These are phyloP conservation scores for Arachnomyces sp. DNA, from an alignment of 2,329 filamentous ascomycete species.

Conservation along the genomic window DNA sequence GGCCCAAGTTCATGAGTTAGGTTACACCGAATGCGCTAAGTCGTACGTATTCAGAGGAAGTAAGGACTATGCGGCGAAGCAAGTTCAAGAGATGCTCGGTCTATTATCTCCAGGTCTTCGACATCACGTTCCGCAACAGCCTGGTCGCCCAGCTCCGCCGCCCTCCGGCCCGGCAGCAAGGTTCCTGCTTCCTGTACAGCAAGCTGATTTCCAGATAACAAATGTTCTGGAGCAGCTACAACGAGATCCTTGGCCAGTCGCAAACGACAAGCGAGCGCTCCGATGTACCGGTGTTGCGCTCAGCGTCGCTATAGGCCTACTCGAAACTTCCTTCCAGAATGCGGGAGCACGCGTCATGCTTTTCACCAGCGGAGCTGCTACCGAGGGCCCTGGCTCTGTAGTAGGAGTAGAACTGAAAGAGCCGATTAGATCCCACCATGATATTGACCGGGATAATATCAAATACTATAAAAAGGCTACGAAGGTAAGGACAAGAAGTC, in stretches of 20 bases:
- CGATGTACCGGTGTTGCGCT: constrained; percentile 95
- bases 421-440: constrained; percentile 94
- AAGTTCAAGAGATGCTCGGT: constrained; percentile 99
- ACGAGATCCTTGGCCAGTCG: constrained; percentile 95
- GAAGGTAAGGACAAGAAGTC: constrained; percentile 54
- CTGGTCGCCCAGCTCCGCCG: constrained; percentile 65
- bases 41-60: constrained; percentile 96
- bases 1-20: constrained; percentile 95
- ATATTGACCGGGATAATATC: constrained; percentile 97
- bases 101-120: constrained; percentile 65
- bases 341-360: constrained; percentile 93
- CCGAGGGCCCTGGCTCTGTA: constrained; percentile 93
- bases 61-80: constrained; percentile 97
- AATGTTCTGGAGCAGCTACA: constrained; percentile 93
- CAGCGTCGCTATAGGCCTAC: constrained; percentile 82
- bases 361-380: constrained; percentile 89
- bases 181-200: constrained; percentile 88
- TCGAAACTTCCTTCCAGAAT: constrained; percentile 94
- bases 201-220: constrained; percentile 95
- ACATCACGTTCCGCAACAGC: constrained; percentile 63
- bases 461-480: constrained; percentile 99
- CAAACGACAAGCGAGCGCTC: constrained; percentile 81
- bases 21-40: constrained; percentile 95
- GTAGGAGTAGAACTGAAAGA: constrained; percentile 93
- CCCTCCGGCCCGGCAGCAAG: constrained; percentile 70